A percentile compares a stretch with the other conserved stretches of the same genome.
Evolutionary conservation across 2,329 filamentous ascomycete genomes (phyloP).

Genomic region (Beauveria medogensis): DNA sequence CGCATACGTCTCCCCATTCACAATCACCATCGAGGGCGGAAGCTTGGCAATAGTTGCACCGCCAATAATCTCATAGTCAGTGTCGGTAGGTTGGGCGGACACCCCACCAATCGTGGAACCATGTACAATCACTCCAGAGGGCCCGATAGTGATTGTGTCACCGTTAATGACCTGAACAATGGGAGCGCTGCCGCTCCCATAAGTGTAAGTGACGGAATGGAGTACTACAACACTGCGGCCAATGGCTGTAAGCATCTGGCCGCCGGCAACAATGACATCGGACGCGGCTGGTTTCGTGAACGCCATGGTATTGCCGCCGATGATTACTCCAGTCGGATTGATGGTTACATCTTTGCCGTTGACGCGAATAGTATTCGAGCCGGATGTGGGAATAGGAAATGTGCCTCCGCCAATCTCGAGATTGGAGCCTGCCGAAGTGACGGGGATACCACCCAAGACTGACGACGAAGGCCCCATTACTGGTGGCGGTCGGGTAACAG

Average conservation of each 20-base stretch:
- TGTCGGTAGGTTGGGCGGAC: conserved; percentile 26
- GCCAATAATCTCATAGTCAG: conserved; percentile 39
- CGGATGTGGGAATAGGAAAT: conserved; percentile 30
- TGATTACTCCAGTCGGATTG: conserved; percentile 26
- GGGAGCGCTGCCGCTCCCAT: conserved; percentile 28
- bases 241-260: conserved; percentile 37
- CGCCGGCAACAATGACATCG: conserved; percentile 39
- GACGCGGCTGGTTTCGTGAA: conserved; percentile 26
- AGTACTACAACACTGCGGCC: conserved; percentile 34
- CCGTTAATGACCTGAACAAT: conserved; percentile 37
- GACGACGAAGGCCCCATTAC: conserved; percentile 24
- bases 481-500: conserved; percentile 33
- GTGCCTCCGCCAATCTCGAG: conserved; percentile 35
- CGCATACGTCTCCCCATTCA: conserved; percentile 43
- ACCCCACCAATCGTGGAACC: conserved; percentile 36
- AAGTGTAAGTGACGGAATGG: conserved; percentile 36
- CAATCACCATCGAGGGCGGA: conserved; percentile 38
- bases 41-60: conserved; percentile 45
- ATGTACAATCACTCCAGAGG: conserved; percentile 33
- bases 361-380: conserved; percentile 27
- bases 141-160: conserved; percentile 43
- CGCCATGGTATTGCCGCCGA: conserved; percentile 30
- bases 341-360: conserved; percentile 27
- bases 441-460: conserved; percentile 30
- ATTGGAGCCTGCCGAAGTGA: conserved; percentile 33